Percentiles rank a stretch among this genome's conserved stretches.
phyloP scores from a whole-genome alignment of 306 rosid genomes.

The Spatholobus suberectus region DNA sequence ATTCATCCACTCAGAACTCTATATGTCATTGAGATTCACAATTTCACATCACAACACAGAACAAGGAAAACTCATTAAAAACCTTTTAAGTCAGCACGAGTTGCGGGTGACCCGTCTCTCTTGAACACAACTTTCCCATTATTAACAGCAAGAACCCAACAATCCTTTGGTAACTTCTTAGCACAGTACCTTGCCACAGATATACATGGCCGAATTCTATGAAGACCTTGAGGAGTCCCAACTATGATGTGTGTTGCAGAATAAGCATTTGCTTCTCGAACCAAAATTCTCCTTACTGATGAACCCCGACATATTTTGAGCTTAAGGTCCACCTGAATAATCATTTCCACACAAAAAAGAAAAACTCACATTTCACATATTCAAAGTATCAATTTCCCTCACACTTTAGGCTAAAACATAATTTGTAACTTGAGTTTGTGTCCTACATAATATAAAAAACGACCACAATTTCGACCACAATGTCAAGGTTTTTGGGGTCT shows the following conservation, averaged over 20 bases:
- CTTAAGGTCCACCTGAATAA: conserved; percentile 86
- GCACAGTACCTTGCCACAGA: conserved; percentile 91
- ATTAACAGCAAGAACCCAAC: conserved; percentile 78
- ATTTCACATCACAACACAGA: conserved; percentile 52
- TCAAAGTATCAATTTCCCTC: not conserved
- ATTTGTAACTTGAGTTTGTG: not conserved
- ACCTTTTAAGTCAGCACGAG: conserved; percentile 57
- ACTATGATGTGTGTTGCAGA: conserved; percentile 73
- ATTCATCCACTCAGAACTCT: conserved; percentile 39
- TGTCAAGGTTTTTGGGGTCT: not conserved
- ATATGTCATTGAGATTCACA: not conserved
- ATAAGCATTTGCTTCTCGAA: conserved; percentile 79
- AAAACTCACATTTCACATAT: not conserved
- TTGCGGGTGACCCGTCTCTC: conserved; percentile 58
- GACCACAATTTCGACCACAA: no score
- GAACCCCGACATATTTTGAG: conserved; percentile 88
- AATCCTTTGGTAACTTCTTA: conserved; percentile 65
- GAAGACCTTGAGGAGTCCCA: conserved; percentile 69
- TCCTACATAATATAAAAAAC: not conserved
- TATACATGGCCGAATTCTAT: conserved; percentile 71
- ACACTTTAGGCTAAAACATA: not conserved
- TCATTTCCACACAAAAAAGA: conserved; percentile 7
- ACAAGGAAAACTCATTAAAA: conserved; percentile 21
- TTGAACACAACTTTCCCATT: conserved; percentile 84
- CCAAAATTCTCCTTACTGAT: conserved; percentile 68